Conservation (phyloP, 1,284 basidiomycete genomes). For the Boletellus dicymbophilus region DNA sequence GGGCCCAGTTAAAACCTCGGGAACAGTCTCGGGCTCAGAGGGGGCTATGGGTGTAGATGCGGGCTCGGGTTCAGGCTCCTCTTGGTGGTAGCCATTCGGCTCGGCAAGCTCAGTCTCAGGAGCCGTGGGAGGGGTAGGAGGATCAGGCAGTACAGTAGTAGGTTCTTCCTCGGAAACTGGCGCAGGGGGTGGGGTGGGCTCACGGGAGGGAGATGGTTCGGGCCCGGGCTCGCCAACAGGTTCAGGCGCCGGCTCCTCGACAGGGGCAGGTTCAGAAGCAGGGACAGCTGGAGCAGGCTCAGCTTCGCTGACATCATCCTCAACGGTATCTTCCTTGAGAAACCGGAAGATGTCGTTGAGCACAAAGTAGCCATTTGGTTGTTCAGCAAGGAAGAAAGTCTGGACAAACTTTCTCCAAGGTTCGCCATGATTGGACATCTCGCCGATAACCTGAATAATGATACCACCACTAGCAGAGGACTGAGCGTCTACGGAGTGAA, state of each 20-base stretch:
- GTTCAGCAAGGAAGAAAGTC: slow-evolving; percentile 99
- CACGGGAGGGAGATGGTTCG: slow-evolving; percentile 20
- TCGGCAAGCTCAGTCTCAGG: slow-evolving; percentile 26
- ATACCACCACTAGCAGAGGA: slow-evolving; percentile 95
- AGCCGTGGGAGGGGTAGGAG: slow-evolving; percentile 29
- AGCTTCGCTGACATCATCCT: slow-evolving; percentile 65
- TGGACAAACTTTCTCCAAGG: slow-evolving; percentile 99
- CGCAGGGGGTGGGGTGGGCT: slow-evolving; percentile 35
- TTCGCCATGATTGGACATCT: slow-evolving; percentile 92
- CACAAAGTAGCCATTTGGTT: slow-evolving; percentile 99
- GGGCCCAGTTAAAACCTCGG: slow-evolving; percentile 32
- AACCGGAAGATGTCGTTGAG: slow-evolving; percentile 99
- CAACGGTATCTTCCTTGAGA: slow-evolving; percentile 93
- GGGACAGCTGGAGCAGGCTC: slow-evolving; percentile 32
- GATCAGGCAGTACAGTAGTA: slow-evolving; percentile 29
- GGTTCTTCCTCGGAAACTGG: slow-evolving; percentile 40
- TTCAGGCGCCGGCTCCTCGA: slow-evolving; percentile 31
- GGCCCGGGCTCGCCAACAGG: slow-evolving; percentile 19
- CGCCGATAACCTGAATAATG: slow-evolving; percentile 98
- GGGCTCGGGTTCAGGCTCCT: slow-evolving; percentile 29
- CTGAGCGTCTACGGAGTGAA: slow-evolving; percentile 93
- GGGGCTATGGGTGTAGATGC: not conserved
- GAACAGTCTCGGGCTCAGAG: slow-evolving; percentile 31
- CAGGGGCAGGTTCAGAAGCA: slow-evolving; percentile 35
- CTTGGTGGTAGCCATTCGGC: slow-evolving; percentile 31